Evolutionary conservation across 768 basidiomycete genomes (phyloP).

Genomic region (Panaeolus papilionaceus): DNA sequence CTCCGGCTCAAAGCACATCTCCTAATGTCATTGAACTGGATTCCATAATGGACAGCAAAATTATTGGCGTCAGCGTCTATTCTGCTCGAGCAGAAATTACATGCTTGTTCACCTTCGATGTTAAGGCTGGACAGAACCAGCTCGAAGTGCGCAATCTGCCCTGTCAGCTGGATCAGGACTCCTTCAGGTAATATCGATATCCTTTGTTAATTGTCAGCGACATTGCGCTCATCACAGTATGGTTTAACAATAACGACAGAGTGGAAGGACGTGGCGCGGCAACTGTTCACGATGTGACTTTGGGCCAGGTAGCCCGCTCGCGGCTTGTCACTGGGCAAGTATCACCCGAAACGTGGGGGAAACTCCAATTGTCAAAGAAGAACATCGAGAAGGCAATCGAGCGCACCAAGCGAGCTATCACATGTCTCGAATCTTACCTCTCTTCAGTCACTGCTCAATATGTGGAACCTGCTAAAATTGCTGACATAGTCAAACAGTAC

Average conservation of each 20-base stretch:
- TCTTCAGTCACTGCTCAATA: constrained; percentile 37
- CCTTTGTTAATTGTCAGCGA: constrained; percentile 39
- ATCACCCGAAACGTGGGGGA: too few species aligned
- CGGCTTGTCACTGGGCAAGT: not conserved
- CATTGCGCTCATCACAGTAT: not conserved
- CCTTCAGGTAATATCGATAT: constrained; percentile 38
- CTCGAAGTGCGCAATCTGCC: constrained; percentile 44
- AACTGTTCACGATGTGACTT: constrained; percentile 51
- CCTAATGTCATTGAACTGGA: constrained; percentile 31
- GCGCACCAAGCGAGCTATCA: constrained; percentile 34
- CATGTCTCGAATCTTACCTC: constrained; percentile 40
- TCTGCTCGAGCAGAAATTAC: constrained; percentile 45
- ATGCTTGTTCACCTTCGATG: constrained; percentile 38
- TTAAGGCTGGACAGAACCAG: constrained; percentile 46
- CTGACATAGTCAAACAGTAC: constrained; percentile 36
- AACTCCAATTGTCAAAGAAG: too few species aligned
- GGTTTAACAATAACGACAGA: constrained; percentile 27
- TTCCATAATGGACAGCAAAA: constrained; percentile 37
- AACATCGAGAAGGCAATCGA: constrained; percentile 32
- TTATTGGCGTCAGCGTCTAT: constrained; percentile 42
- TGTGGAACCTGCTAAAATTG: constrained; percentile 34
- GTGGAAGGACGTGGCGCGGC: constrained; percentile 50
- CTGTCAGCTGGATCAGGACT: constrained; percentile 39
- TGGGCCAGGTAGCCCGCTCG: constrained; percentile 29
- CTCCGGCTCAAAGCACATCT: not conserved